Conservation (phyloP, 2,329 filamentous ascomycete species). For the Fusarium marasasianum region DNA sequence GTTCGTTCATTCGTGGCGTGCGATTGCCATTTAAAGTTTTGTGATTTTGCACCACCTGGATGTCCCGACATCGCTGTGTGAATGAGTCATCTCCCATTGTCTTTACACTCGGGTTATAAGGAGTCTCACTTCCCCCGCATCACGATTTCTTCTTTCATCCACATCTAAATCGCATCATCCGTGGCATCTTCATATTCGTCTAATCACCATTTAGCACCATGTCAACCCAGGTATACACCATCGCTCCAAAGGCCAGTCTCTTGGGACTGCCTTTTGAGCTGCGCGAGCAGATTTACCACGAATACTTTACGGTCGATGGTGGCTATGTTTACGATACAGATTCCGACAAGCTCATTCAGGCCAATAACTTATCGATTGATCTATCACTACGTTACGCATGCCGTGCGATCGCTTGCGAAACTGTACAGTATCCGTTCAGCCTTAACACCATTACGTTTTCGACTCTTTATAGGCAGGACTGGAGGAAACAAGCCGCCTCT, state of each 20-base stretch:
- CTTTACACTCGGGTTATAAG: not conserved
- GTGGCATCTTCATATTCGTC: not conserved
- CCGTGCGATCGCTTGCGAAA: not conserved
- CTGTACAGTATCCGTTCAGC: not conserved
- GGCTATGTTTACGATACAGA: not conserved
- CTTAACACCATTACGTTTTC: not conserved
- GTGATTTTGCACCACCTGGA: not conserved
- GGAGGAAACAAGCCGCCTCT: not conserved
- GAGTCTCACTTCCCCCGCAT: not conserved
- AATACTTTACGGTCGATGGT: not conserved
- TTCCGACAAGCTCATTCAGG: not conserved
- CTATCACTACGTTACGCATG: not conserved
- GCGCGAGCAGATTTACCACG: rapidly evolving
- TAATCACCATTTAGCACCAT: not conserved
- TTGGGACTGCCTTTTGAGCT: not conserved
- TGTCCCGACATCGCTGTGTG: not conserved
- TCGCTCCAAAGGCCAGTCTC: not conserved
- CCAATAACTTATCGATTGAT: rapidly evolving
- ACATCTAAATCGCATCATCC: not conserved
- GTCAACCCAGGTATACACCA: no score
- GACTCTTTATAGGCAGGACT: not conserved
- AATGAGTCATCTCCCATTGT: not conserved
- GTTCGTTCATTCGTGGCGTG: not conserved
- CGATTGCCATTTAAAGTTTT: not conserved
- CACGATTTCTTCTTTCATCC: not conserved